Conservation (phyloP, 2,329 filamentous ascomycete species). For the Fusarium luffae region DNA sequence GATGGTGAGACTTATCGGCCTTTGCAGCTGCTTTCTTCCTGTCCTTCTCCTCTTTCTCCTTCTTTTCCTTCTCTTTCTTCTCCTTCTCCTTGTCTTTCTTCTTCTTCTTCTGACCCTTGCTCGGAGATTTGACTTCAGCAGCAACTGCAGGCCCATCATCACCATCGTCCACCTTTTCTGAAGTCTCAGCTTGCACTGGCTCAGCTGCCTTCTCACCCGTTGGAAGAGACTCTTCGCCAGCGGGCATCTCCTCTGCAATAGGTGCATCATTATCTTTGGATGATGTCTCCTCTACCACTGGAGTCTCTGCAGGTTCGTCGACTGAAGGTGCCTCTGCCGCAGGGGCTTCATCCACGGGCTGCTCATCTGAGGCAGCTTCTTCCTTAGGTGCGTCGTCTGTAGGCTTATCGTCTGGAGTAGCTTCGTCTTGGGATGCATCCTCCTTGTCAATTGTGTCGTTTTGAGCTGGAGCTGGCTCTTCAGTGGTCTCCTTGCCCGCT, state of each 20-base stretch:
- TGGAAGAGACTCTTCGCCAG: neutral
- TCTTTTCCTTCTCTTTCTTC: conserved; percentile 32
- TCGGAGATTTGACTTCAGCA: conserved; percentile 23
- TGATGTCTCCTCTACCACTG: conserved; percentile 1
- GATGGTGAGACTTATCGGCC: conserved; percentile 34
- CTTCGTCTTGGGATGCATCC: conserved; percentile 8
- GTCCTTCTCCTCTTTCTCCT: conserved; percentile 26
- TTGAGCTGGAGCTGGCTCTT: conserved; percentile 11
- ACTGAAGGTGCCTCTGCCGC: neutral
- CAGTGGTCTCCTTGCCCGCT: conserved; percentile 5
- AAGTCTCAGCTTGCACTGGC: neutral
- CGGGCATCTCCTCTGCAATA: conserved; percentile 1
- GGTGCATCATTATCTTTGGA: conserved; percentile 1
- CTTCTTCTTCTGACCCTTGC: conserved; percentile 41
- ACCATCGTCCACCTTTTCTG: conserved; percentile 20
- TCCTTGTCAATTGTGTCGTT: conserved; percentile 5
- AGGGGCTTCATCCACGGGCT: neutral
- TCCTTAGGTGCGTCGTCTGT: neutral
- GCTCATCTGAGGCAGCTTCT: conserved; percentile 8
- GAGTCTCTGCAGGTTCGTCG: conserved; percentile 5
- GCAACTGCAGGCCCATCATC: conserved; percentile 22
- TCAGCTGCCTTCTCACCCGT: conserved; percentile 3
- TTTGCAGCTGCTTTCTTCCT: conserved; percentile 35
- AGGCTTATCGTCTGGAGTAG: neutral
- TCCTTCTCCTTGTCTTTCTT: conserved; percentile 53